Percentiles rank a stretch among this genome's conserved stretches.
Evolutionary conservation across 2,329 filamentous ascomycete species (phyloP).

Genomic region (Diplodia corticola): DNA sequence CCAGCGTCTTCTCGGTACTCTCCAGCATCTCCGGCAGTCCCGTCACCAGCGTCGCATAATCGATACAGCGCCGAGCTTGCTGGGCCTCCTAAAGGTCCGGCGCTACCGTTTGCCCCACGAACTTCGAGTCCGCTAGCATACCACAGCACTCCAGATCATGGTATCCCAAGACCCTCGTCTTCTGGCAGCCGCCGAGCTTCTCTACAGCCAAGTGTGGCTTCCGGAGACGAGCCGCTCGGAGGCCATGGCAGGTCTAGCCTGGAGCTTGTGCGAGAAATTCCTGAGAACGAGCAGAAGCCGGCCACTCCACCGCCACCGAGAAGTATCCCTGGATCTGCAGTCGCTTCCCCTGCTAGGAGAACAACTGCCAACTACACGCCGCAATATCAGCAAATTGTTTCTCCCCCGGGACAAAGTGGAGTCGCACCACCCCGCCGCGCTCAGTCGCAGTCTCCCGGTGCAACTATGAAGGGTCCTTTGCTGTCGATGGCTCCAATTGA

Average conservation of each 20-base stretch:
- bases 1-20: constrained; percentile 58
- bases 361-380: constrained; percentile 27
- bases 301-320: constrained; percentile 34
- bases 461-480: constrained; percentile 51
- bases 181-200: constrained; percentile 16
- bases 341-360: constrained; percentile 44
- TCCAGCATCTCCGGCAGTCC: constrained; percentile 49
- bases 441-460: constrained; percentile 61
- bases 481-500: constrained; percentile 47
- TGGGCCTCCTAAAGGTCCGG: constrained; percentile 38
- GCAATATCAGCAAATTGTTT: constrained; percentile 48
- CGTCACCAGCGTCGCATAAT: constrained; percentile 37
- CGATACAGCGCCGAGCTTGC: constrained; percentile 42
- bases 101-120: constrained; percentile 60
- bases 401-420: constrained; percentile 1
- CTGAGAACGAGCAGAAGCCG: constrained; percentile 30
- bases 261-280: constrained; percentile 29
- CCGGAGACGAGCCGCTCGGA: constrained; percentile 6
- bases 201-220: constrained; percentile 10
- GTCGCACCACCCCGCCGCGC: constrained; percentile 35
- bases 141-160: constrained; percentile 40
- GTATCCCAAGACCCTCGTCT: constrained; percentile 23
- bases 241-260: constrained; percentile 3
- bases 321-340: constrained; percentile 36
- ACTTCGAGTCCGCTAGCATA: constrained; percentile 66